Evolutionary conservation across 129 eudicot genomes (phyloP), one percentile per base, ranked within the genome.

Genomic region (Chrysanthemum makinoi): DNA sequence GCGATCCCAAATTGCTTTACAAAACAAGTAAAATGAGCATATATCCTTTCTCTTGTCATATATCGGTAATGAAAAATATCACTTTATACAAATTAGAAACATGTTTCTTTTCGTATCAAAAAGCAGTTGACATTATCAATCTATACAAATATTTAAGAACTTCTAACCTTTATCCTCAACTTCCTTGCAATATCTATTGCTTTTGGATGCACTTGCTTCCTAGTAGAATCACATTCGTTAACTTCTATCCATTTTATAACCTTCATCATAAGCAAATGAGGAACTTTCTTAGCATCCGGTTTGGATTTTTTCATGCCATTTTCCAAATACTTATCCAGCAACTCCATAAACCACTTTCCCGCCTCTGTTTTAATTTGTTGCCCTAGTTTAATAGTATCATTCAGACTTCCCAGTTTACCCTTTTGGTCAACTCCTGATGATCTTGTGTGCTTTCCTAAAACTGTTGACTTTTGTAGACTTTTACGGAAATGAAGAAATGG

Each of bases 321-420:
- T 54, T 89, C 98, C 79, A 89, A 70, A 4, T 82, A 68, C 49
- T 87, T 87, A 61, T 89, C 98, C 28, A 93, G 48, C 24, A 93
- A 93, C 63, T 87, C 96, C 92, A 89, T 89, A 80, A 93, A 93
- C 98, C 98, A 93, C 17, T 82, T 85, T 43, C 95, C 98, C 3
- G 98, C 95, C 78, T 89, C 98, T 28, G 57, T 80, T 75, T 89
- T 87, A 68, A 93, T 85, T 78, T 87, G 90, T 83, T 83, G 89
- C 64, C 93, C 96, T 51, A 93, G 66, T 68, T 81, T 89, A 48
- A 93, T 93, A 22, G 85, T 80, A 62, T 72, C 91, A 47, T 81
- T 75, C 24, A 85, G 28, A 53, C 33, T 26, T 46, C 68, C 58
- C 52, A 22, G 75, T 50, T 77, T 74, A 49, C 76, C 78, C 72